These are phyloP conservation scores for Kwoniella europaea DNA, from an alignment of 768 basidiomycete species.

Conservation along the genomic window DNA sequence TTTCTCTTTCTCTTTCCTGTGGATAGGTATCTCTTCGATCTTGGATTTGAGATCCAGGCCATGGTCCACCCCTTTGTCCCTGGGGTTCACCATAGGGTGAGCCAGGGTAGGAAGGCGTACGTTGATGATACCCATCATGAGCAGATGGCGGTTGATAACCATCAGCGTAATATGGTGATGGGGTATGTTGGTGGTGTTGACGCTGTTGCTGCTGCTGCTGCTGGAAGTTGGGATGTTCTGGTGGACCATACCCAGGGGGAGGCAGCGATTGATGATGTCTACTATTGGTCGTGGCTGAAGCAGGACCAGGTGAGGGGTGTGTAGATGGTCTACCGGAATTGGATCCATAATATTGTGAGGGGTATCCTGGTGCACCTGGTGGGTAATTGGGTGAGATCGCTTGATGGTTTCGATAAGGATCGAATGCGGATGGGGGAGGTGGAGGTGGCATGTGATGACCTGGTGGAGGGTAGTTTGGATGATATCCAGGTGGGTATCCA, in stretches of 20 bases:
- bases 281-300: not conserved
- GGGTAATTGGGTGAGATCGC: conserved; percentile 7
- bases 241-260: conserved; percentile 21
- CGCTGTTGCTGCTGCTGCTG: not conserved
- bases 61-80: conserved; percentile 4
- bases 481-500: conserved; percentile 13
- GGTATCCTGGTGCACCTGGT: not conserved
- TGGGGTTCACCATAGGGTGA: conserved; percentile 1
- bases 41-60: conserved; percentile 5
- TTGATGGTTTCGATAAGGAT: conserved; percentile 21
- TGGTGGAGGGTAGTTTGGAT: conserved; percentile 3
- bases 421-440: conserved; percentile 22
- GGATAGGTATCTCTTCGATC: not conserved
- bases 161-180: not conserved
- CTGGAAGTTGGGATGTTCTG: conserved; percentile 13
- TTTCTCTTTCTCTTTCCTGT: not conserved
- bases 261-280: conserved; percentile 16
- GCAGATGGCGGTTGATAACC: conserved; percentile 1
- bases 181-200: not conserved
- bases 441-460: conserved; percentile 23
- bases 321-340: conserved; percentile 18
- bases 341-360: conserved; percentile 15
- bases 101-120: conserved; percentile 2
- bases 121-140: conserved; percentile 1
- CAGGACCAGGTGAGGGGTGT: conserved; percentile 6